These are phyloP conservation scores for Fusarium caatingaense DNA, from an alignment of 2,329 filamentous ascomycete genomes.

Conservation along the genomic window DNA sequence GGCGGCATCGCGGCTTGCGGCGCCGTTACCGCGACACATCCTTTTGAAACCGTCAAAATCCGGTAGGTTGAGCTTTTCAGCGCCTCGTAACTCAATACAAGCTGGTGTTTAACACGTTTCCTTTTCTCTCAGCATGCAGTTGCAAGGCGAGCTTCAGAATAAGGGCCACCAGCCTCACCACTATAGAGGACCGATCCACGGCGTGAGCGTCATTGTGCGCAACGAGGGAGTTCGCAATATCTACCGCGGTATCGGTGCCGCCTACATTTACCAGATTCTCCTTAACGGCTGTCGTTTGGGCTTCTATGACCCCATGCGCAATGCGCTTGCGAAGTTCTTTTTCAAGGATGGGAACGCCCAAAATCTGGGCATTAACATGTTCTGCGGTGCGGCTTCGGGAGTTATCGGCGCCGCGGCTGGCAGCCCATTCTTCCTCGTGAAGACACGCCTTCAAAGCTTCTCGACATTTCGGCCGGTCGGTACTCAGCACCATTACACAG, in stretches of 20 bases:
- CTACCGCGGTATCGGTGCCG: conserved; percentile 88
- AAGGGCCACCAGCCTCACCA: conserved; percentile 87
- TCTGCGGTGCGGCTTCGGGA: conserved; percentile 88
- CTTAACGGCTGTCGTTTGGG: conserved; percentile 96
- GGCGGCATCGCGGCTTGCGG: conserved; percentile 97
- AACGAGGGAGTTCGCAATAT: conserved; percentile 90
- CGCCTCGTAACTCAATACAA: neutral
- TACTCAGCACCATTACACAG: conserved; percentile 93
- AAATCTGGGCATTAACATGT: conserved; percentile 90
- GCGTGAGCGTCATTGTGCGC: conserved; percentile 86
- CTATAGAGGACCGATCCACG: conserved; percentile 92
- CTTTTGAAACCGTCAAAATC: conserved; percentile 99
- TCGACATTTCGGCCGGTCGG: conserved; percentile 93
- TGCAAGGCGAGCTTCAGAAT: conserved; percentile 93
- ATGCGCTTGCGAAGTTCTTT: conserved; percentile 73
- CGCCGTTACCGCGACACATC: conserved; percentile 96
- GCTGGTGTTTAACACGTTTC: conserved; percentile 9
- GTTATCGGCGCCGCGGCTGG: conserved; percentile 92
- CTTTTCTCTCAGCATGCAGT: conserved; percentile 74
- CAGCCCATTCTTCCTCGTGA: conserved; percentile 97
- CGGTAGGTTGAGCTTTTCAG: conserved; percentile 67
- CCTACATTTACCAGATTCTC: conserved; percentile 95
- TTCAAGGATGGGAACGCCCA: conserved; percentile 81
- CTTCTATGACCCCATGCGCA: conserved; percentile 96
- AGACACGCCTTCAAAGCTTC: conserved; percentile 94